These are phyloP conservation scores for Mycena rosella DNA, from an alignment of 768 basidiomycete genomes.

Conservation along the genomic window DNA sequence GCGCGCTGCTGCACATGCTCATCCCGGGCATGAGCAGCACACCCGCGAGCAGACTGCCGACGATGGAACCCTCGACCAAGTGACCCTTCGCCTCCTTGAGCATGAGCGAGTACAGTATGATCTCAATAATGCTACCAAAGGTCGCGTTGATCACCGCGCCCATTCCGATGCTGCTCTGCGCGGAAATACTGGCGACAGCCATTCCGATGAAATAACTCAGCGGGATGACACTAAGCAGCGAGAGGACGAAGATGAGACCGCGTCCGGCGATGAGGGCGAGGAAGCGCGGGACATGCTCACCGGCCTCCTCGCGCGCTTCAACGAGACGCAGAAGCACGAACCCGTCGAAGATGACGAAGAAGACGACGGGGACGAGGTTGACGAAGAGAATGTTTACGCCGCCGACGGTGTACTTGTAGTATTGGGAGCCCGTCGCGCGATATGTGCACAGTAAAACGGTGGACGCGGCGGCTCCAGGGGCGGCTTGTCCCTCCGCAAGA, in stretches of 20 bases:
- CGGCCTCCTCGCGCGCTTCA: constrained; percentile 68
- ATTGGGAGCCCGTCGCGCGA: constrained; percentile 88
- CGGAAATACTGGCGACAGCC: constrained; percentile 99
- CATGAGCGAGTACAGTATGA: constrained; percentile 92
- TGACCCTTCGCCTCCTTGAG: constrained; percentile 92
- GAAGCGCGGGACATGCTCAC: constrained; percentile 71
- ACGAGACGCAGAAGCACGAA: constrained; percentile 82
- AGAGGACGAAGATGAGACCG: constrained; percentile 84
- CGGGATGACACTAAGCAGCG: constrained; percentile 93
- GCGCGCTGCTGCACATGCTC: constrained; percentile 93
- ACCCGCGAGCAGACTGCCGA: constrained; percentile 94
- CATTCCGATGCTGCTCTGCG: constrained; percentile 98
- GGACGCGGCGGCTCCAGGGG: constrained; percentile 84
- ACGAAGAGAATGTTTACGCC: constrained; percentile 99
- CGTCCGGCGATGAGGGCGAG: constrained; percentile 79
- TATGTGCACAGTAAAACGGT: constrained; percentile 97
- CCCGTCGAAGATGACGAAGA: constrained; percentile 96
- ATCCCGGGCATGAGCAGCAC: constrained; percentile 97
- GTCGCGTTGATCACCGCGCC: constrained; percentile 99
- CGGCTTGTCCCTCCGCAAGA: constrained; percentile 88
- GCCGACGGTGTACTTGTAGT: constrained; percentile 99
- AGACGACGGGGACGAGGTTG: constrained; percentile 93
- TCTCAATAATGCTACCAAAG: constrained; percentile 98
- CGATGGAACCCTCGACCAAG: constrained; percentile 96
- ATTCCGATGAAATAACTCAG: constrained; percentile 99